Conservation (phyloP, 2,329 filamentous ascomycete species). For the Microascus cirrosus region DNA sequence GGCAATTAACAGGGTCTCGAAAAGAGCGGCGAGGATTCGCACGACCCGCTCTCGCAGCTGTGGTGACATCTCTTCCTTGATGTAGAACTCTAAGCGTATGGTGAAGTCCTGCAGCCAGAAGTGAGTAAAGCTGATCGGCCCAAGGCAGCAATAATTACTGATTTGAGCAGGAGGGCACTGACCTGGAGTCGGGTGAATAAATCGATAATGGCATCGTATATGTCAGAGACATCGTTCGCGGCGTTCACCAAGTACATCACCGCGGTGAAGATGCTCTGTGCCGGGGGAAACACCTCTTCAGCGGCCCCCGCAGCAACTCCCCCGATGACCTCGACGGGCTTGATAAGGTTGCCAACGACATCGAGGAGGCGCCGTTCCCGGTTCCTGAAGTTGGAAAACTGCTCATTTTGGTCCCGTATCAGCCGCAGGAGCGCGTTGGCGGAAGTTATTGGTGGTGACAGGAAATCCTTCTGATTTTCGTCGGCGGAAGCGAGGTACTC, state of each 20-base stretch:
- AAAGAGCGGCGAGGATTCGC: conserved; percentile 27
- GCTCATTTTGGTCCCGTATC: conserved; percentile 8
- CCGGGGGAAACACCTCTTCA: conserved; percentile 25
- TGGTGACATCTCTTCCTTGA: conserved; percentile 22
- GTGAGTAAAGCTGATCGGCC: not conserved
- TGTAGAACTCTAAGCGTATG: conserved; percentile 26
- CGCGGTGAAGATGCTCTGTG: conserved; percentile 28
- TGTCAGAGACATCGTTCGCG: conserved; percentile 29
- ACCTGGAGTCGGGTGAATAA: conserved; percentile 28
- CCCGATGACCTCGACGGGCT: conserved; percentile 27
- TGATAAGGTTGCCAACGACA: conserved; percentile 11
- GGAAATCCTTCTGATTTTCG: conserved; percentile 5
- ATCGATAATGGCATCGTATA: conserved; percentile 32
- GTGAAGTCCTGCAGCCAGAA: conserved; percentile 24
- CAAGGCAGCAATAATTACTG: not conserved
- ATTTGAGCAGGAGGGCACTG: not conserved
- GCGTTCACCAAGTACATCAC: conserved; percentile 29
- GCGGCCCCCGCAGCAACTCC: conserved; percentile 23
- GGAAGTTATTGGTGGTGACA: conserved; percentile 4
- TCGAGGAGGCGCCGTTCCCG: conserved; percentile 7
- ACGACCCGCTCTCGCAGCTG: conserved; percentile 26
- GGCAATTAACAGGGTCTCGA: conserved; percentile 32
- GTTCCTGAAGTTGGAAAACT: conserved; percentile 8
- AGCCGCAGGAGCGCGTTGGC: conserved; percentile 6
- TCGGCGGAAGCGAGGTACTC: conserved; percentile 5